Percentiles rank a stretch among this genome's conserved stretches.
Evolutionary conservation across 2,329 filamentous ascomycete species (phyloP).

Genomic region (Pleomassaria siparia): DNA sequence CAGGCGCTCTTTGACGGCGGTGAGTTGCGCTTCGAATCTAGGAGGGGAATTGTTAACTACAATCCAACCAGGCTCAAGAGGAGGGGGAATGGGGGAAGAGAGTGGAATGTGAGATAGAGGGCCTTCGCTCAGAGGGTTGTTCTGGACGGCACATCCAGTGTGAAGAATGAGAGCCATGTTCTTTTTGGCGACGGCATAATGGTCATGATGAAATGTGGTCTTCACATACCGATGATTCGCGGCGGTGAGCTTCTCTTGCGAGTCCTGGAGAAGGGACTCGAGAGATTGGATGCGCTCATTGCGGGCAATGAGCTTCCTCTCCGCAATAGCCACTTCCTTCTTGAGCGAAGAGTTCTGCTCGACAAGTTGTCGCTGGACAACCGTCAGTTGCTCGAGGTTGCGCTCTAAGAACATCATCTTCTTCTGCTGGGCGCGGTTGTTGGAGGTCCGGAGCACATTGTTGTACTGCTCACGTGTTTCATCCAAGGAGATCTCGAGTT

Average conservation of each 20-base stretch:
- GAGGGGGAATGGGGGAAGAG: neutral
- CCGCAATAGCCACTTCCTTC: conserved; percentile 98
- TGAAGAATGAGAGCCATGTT: neutral
- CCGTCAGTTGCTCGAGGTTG: conserved; percentile 95
- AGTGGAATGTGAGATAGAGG: neutral
- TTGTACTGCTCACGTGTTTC: conserved; percentile 99
- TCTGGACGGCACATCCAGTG: too few relatives aligned
- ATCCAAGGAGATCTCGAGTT: conserved; percentile 95
- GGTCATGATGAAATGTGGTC: conserved; percentile 9
- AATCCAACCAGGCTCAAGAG: neutral
- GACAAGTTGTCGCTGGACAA: conserved; percentile 94
- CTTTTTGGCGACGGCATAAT: neutral
- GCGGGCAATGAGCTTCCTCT: conserved; percentile 92
- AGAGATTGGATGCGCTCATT: conserved; percentile 97
- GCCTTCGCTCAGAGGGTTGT: neutral
- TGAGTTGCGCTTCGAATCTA: conserved; percentile 96
- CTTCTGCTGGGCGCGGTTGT: conserved; percentile 99
- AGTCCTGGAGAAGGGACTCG: conserved; percentile 89
- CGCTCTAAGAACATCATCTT: conserved; percentile 99
- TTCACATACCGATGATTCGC: conserved; percentile 88
- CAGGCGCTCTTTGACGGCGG: conserved; percentile 94
- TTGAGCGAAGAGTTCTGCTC: conserved; percentile 97
- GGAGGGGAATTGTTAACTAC: conserved; percentile 7
- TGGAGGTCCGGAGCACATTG: conserved; percentile 92
- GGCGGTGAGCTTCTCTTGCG: conserved; percentile 95